phyloP scores from a whole-genome alignment of 306 rosid genomes.

The Sindora glabra region DNA sequence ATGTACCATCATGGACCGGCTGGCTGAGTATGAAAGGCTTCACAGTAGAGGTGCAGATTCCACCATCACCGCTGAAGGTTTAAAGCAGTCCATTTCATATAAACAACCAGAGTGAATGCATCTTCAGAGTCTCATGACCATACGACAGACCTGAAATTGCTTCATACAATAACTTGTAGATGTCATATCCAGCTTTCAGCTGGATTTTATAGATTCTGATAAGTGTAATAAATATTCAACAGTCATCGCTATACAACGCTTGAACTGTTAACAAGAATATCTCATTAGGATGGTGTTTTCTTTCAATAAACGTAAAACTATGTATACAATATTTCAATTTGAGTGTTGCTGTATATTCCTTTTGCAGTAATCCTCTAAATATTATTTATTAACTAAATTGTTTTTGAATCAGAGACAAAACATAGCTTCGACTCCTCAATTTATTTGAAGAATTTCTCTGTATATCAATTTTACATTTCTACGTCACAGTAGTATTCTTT shows the following conservation, averaged over 20 bases:
- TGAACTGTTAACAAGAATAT: constrained; percentile 6
- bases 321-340: background rate
- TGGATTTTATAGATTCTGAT: constrained; percentile 14
- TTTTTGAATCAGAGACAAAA: background rate
- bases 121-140: constrained; percentile 4
- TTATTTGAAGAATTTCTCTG: background rate
- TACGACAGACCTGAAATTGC: constrained; percentile 9
- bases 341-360: background rate
- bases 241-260: constrained; percentile 3
- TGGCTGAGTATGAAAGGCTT: constrained; percentile 68
- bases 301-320: background rate
- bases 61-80: constrained; percentile 27
- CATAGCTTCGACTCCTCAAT: background rate
- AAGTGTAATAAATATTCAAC: no score
- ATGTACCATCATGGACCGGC: constrained; percentile 24
- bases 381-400: constrained; percentile 7
- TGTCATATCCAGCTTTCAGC: constrained; percentile 9
- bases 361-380: background rate
- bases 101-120: background rate
- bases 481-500: no score
- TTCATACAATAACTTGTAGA: constrained; percentile 8
- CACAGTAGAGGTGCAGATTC: constrained; percentile 40
- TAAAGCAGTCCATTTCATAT: constrained; percentile 37
- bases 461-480: background rate
- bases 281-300: background rate